phyloP scores from a whole-genome alignment of 768 basidiomycete genomes.

The Tylopilus sp. region DNA sequence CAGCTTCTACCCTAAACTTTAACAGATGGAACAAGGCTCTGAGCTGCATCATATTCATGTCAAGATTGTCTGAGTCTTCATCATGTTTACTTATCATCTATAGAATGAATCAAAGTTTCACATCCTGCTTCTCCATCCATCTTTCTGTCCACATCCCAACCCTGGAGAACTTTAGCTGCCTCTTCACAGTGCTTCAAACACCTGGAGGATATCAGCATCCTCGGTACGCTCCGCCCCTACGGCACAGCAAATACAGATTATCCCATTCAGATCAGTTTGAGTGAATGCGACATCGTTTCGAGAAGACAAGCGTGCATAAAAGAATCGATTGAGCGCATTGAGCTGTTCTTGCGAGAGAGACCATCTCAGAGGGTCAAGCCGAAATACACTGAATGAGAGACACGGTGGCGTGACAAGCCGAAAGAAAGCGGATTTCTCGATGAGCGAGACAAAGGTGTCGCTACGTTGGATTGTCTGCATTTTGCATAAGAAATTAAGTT shows the following conservation, averaged over 20 bases:
- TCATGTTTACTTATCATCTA: too few relatives aligned
- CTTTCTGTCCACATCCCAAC: constrained; percentile 29
- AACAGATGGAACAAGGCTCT: too few relatives aligned
- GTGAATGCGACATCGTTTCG: constrained; percentile 71
- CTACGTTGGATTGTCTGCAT: constrained; percentile 63
- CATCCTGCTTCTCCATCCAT: too few relatives aligned
- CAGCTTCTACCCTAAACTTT: too few relatives aligned
- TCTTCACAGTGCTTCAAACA: constrained; percentile 61
- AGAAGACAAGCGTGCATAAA: constrained; percentile 55
- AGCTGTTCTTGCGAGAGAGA: constrained; percentile 35
- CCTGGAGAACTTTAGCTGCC: constrained; percentile 44
- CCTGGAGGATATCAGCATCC: constrained; percentile 55
- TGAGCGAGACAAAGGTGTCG: constrained; percentile 51
- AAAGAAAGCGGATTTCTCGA: constrained; percentile 51
- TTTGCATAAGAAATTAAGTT: not conserved
- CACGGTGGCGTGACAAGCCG: constrained; percentile 67
- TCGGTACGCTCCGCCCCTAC: constrained; percentile 70
- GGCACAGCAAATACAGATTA: constrained; percentile 73
- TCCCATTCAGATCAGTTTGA: constrained; percentile 71
- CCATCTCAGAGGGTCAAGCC: constrained; percentile 42
- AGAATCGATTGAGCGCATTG: constrained; percentile 64
- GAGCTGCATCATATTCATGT: too few relatives aligned
- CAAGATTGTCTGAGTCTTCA: too few relatives aligned
- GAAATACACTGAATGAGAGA: constrained; percentile 75
- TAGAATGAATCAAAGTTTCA: too few relatives aligned